Percentiles rank a stretch among this genome's conserved stretches.
phyloP scores from a whole-genome alignment of 495 filamentous ascomycete genomes.

The Sporormia fimetaria region DNA sequence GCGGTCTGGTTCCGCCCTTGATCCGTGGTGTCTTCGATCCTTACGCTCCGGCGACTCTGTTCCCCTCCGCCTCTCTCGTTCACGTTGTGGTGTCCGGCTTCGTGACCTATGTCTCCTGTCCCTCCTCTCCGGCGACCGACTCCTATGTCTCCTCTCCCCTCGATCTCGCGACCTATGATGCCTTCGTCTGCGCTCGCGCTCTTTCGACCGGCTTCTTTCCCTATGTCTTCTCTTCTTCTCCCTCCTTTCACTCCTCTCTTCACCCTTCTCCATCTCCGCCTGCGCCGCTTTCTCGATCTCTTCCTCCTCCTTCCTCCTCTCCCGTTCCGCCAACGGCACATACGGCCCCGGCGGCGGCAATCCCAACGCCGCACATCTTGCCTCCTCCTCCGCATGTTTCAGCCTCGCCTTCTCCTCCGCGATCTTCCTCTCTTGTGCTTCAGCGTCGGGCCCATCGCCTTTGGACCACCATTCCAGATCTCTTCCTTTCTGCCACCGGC shows the following conservation, averaged over 20 bases:
- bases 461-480: slow-evolving; percentile 88
- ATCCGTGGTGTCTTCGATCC: slow-evolving; percentile 8
- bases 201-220: neutral
- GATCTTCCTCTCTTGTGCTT: slow-evolving; percentile 45
- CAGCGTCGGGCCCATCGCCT: slow-evolving; percentile 36
- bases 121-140: slow-evolving; percentile 5
- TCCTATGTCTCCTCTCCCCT: slow-evolving; percentile 3
- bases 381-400: slow-evolving; percentile 90
- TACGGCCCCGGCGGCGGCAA: slow-evolving; percentile 48
- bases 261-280: slow-evolving; percentile 19
- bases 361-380: slow-evolving; percentile 68
- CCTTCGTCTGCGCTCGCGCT: neutral
- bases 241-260: slow-evolving; percentile 19
- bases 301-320: slow-evolving; percentile 24
- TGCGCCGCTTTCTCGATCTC: slow-evolving; percentile 26
- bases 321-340: slow-evolving; percentile 25
- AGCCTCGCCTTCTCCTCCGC: slow-evolving; percentile 69
- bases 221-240: slow-evolving; percentile 11
- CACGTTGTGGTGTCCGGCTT: too few relatives aligned
- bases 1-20: slow-evolving; percentile 9
- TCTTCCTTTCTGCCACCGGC: slow-evolving; percentile 85
- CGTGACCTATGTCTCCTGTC: too few relatives aligned
- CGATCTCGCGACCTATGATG: neutral
- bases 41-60: neutral
- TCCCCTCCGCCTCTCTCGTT: too few relatives aligned